Evolutionary conservation across 306 rosid genomes (phyloP), one percentile per base, ranked within the genome.

Genomic region (Calophaca sinica): DNA sequence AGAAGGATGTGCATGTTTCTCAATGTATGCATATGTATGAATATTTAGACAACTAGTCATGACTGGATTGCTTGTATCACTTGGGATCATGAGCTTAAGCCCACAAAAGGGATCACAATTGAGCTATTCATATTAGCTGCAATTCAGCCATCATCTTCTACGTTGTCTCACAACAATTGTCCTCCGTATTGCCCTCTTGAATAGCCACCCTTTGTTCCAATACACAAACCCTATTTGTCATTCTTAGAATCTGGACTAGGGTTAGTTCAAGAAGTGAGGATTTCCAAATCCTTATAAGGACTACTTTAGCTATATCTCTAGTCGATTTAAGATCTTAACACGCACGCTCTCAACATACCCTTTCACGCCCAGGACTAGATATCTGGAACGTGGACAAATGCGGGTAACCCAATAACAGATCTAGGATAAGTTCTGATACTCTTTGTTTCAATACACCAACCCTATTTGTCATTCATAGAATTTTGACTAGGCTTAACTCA

Each of bases 131-230:
- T 1, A 20, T 20, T 20, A 20, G 48, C 48, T 33, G 66, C 66
- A 60, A 5, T 62, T 62, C 69, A 38, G 13, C 50, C 51, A 63
- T 63, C 35, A 11, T 10, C 52, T 35, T 64, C 35, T 20, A 36
- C 10, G 10, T 64, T 20, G 69, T 41, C 7, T 35, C 35, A 63
- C 51, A 63, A 63, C 51, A 63, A 14, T 39, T 10, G 70, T 42
- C 38, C 39, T 65, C 15, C 36, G 42, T 42, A 38, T 26, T 5
- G 2, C 36, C 20, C 5, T 48, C 57, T 46, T 66, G 52, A 62
- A 20, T 20, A 1, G 51, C 51, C n/a, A 46, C 5, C 14, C n/a
- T 46, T 46, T 63, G 36, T 44, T 41, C 5, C 52, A 66, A 45
- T 26, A 66, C 12, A 45, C 45, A 12, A 44, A 65, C 55, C 28